A percentile compares a stretch with the other conserved stretches of the same genome.
Evolutionary conservation across 331 rosid species (phyloP).

Genomic region (Quercus lobata): DNA sequence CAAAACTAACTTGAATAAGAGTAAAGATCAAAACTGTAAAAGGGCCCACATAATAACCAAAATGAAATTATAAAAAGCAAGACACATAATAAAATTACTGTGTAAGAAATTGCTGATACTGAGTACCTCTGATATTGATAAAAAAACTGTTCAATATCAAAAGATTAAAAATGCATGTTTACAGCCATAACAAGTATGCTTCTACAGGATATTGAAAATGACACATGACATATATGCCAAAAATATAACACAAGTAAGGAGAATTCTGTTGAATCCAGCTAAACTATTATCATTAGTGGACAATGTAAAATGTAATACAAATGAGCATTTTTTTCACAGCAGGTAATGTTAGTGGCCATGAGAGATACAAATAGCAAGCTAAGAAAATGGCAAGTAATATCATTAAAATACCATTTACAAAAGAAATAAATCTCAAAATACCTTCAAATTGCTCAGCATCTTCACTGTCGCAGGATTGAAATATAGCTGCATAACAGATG

Average conservation of each 20-base stretch:
- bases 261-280: neutral
- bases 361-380: neutral
- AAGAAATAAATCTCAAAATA: conserved; percentile 27
- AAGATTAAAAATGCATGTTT: neutral
- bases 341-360: neutral
- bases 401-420: conserved; percentile 10
- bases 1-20: too few species aligned
- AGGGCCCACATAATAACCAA: too few species aligned
- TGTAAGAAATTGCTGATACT: neutral
- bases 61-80: neutral
- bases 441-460: conserved; percentile 98
- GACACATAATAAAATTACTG: neutral
- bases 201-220: neutral
- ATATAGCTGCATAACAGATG: conserved; percentile 63
- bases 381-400: neutral
- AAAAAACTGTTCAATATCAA: neutral
- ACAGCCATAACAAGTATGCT: neutral
- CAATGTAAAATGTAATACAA: neutral
- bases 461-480: conserved; percentile 95
- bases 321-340: neutral
- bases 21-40: too few species aligned
- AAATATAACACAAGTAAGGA: neutral
- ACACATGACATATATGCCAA: neutral
- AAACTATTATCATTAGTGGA: neutral
- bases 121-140: neutral